Conservation (phyloP, 192 early-diverging fungal genomes). For the Coemansia sp. region DNA sequence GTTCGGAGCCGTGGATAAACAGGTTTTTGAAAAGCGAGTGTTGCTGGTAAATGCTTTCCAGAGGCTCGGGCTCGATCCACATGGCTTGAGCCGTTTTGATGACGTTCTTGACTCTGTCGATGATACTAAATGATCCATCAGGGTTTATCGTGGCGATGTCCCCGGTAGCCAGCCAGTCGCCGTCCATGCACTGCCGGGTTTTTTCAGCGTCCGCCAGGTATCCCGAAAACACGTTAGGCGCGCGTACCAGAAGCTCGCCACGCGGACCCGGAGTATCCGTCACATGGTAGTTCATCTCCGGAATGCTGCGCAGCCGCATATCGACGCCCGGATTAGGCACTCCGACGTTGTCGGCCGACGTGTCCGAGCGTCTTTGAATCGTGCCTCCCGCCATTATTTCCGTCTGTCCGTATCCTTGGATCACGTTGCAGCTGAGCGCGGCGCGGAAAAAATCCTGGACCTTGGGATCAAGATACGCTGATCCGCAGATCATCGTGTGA, state of each 20-base stretch:
- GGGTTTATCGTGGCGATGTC: conserved; percentile 73
- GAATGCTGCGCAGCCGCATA: conserved; percentile 80
- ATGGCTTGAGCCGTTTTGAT: conserved; percentile 82
- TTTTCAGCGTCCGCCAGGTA: conserved; percentile 73
- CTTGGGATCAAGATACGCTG: conserved; percentile 74
- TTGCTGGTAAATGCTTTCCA: conserved; percentile 71
- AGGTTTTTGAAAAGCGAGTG: conserved; percentile 48
- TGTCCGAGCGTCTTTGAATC: conserved; percentile 56
- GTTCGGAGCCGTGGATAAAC: conserved; percentile 75
- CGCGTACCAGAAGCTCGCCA: conserved; percentile 84
- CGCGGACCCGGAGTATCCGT: conserved; percentile 74
- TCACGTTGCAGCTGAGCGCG: conserved; percentile 65
- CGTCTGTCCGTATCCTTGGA: conserved; percentile 88
- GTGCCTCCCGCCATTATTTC: conserved; percentile 61
- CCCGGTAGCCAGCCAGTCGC: conserved; percentile 81
- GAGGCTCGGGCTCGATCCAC: conserved; percentile 88
- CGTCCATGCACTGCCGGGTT: conserved; percentile 51
- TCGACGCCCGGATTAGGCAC: conserved; percentile 65
- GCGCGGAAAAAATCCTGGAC: conserved; percentile 72
- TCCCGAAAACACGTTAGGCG: conserved; percentile 67
- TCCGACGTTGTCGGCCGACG: conserved; percentile 68
- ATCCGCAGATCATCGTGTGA: conserved; percentile 73
- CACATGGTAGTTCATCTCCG: conserved; percentile 77
- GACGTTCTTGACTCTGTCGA: conserved; percentile 80
- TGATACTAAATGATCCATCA: conserved; percentile 65